Evolutionary conservation across 1,139 yeast genomes (phyloP), one percentile per base, ranked within the genome.

Genomic region (Zhuliangozyma blackwelliae): DNA sequence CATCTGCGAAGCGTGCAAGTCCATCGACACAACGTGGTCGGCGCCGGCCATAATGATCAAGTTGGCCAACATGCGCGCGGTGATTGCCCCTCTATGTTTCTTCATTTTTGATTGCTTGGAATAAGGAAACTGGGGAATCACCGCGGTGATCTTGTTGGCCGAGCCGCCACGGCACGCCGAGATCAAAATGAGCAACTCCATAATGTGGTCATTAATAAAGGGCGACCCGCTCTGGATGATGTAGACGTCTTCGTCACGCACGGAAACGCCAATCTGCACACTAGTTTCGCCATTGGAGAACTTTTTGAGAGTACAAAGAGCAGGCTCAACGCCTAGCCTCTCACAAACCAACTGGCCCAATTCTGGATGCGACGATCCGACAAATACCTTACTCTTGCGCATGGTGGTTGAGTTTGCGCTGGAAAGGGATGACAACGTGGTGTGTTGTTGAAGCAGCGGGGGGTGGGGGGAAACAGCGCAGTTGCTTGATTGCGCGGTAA

Each of bases 41-140:
- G 97, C 98, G 46, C 99, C 99, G 1, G 99, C 97, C 95, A 92
- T 92, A 39, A 90, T 82, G 48, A 94, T 71, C 54, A 94, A 67
- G 52, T 92, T 92, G 41, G 99, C 97, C 58, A 94, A 75, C 98
- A 94, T 90, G 58, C 97, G 77, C n/a, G 98, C 98, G 5, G 98
- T 90, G 51, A 94, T 94, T 27, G 98, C 97, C 40, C 98, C 98
- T 63, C 98, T 77, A 57, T 92, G 97, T 61, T 88, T 92, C 68
- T 90, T 92, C 98, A 92, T 94, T 67, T 92, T 92, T 46, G 92
- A 81, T 63, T 94, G 98, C 61, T 92, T 94, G 21, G 97, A 88
- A 65, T 94, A 94, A 22, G 98, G 98, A 59, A 90, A 94, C 61
- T 89, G 95, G 1, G 99, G 99, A 37, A 94, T 82, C 28, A 94